Base-by-base conservation (phyloP, 1,284 basidiomycete genomes). In the Sphaerobolus stellatus region DNA sequence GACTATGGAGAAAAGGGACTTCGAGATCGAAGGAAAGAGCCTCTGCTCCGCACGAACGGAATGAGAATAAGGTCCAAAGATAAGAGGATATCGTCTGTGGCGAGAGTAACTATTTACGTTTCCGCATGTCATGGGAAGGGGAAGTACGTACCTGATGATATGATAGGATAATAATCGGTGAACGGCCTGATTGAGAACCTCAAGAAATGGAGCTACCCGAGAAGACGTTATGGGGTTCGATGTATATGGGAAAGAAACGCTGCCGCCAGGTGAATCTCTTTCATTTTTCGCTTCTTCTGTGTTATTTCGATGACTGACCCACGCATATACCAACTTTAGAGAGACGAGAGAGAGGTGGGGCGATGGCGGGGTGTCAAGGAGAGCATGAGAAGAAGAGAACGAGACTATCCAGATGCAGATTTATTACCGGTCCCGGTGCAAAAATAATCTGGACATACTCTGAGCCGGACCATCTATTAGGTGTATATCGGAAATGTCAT, bases 71-170 rank as follows among this genome's bases (percentile, higher is more conserved):
- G 73, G 66, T 3, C 88, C 88, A 66, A 90, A 90, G 54, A 89
- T 79, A 24, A 88, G 71, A 16, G 88, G 88, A 69, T 89, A 89
- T 3, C 82, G 80, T 61, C 88, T 90, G 59, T 7, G 20, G 38
- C 30, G 53, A 45, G 31, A 6, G 43, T 41, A 52, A 56, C 52
- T 27, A 30, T 24, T 38, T 18, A 38, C 8, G 33, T 14, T 22
- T 22, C 27, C 24, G n/a, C n/a, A 45, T 24, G 8, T 24, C 20
- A 47, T 31, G 24, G 33, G 36, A 36, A 38, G 53, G 48, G 18
- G 48, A 31, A 49, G 16, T 48, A 61, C 73, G 27, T 59, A 86
- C 88, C 75, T 80, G 47, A 84, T 79, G 22, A 90, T 70, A 55
- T 88, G 81, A 57, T 75, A 71, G 18, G 69, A 77, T 25, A 82